phyloP scores from a whole-genome alignment of 2,329 filamentous ascomycete genomes.

The Mycocentrospora acerina region DNA sequence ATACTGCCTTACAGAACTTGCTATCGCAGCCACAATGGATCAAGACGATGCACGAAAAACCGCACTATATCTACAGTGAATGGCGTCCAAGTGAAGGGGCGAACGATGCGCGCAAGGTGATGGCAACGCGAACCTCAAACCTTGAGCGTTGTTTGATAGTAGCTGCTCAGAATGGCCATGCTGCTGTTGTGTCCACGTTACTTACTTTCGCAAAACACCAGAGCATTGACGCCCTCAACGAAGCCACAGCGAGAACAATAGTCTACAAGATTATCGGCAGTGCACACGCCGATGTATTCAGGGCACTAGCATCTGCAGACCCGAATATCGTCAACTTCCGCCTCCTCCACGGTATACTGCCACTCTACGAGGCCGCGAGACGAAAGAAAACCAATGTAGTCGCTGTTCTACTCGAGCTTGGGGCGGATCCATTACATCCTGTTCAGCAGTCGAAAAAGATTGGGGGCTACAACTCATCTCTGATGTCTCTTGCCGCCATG shows the following conservation, averaged over 20 bases:
- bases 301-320: slow-evolving; percentile 14
- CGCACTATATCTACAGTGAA: slow-evolving; percentile 7
- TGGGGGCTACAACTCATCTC: slow-evolving; percentile 9
- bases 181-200: slow-evolving; percentile 13
- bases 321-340: slow-evolving; percentile 10
- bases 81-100: slow-evolving; percentile 3
- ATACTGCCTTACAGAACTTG: slow-evolving; percentile 9
- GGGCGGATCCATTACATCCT: slow-evolving; percentile 14
- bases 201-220: slow-evolving; percentile 11
- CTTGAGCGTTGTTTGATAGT: slow-evolving; percentile 8
- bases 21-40: slow-evolving; percentile 12
- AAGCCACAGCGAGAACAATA: slow-evolving; percentile 6
- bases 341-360: slow-evolving; percentile 6
- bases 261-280: slow-evolving; percentile 7
- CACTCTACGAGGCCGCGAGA: slow-evolving; percentile 14
- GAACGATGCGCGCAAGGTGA: slow-evolving; percentile 8
- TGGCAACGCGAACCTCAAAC: slow-evolving; percentile 6
- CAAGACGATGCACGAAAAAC: slow-evolving; percentile 9
- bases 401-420: slow-evolving; percentile 12
- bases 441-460: slow-evolving; percentile 1
- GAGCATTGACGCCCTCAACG: slow-evolving; percentile 3
- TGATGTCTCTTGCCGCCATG: slow-evolving; percentile 11
- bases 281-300: slow-evolving; percentile 11
- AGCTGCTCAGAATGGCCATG: slow-evolving; percentile 11
- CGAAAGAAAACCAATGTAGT: slow-evolving; percentile 8